These are phyloP conservation scores for Waltergamsia citrina DNA, from an alignment of 2,329 filamentous ascomycete genomes.

Conservation along the genomic window DNA sequence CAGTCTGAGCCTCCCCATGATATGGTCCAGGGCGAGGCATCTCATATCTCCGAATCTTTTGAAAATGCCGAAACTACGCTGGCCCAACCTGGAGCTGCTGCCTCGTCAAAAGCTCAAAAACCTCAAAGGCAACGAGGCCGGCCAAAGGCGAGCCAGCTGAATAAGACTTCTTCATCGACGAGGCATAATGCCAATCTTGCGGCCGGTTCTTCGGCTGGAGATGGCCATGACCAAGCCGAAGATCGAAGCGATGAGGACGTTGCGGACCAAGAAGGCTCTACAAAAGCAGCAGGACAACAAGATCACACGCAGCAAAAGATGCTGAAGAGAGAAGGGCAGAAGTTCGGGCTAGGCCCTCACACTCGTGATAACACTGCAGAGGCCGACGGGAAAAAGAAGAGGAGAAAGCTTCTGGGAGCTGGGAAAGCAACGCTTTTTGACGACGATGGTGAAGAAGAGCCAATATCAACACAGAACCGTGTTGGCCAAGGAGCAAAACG, in stretches of 20 bases:
- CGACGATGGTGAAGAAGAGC: conserved; percentile 46
- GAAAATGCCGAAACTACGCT: too few species aligned
- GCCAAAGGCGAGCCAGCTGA: conserved; percentile 32
- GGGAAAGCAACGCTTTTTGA: conserved; percentile 61
- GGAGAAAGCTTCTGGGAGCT: conserved; percentile 59
- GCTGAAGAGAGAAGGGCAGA: not conserved
- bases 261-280: too few species aligned
- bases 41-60: too few species aligned
- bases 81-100: not conserved
- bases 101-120: not conserved
- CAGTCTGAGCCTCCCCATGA: not conserved
- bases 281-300: not conserved
- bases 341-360: conserved; percentile 2
- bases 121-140: conserved; percentile 32
- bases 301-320: not conserved
- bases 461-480: not conserved
- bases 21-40: too few species aligned
- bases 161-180: conserved; percentile 33
- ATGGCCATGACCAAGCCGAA: not conserved
- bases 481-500: conserved; percentile 6
- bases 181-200: conserved; percentile 26
- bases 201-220: not conserved
- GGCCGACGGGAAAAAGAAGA: conserved; percentile 51
- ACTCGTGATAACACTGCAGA: conserved; percentile 13
- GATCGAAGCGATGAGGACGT: not conserved